These are phyloP conservation scores for Cladophialophora chaetospira DNA, from an alignment of 2,329 filamentous ascomycete genomes.

Conservation along the genomic window DNA sequence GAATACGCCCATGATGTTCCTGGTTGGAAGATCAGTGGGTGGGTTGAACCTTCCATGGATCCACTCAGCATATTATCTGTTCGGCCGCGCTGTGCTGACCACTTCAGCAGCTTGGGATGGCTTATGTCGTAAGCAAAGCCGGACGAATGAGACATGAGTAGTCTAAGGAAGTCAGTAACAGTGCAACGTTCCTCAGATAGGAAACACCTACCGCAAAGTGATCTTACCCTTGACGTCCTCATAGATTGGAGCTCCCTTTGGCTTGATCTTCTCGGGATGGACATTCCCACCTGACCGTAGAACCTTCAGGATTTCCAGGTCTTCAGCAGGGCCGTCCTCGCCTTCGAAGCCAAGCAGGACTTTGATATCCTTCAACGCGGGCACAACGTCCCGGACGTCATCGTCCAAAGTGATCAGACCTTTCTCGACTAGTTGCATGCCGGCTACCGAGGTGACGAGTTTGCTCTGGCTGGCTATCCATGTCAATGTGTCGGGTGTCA, in stretches of 20 bases:
- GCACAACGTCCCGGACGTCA: constrained; percentile 49
- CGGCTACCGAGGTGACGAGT: constrained; percentile 54
- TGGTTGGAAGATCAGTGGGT: constrained; percentile 58
- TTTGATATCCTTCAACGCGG: constrained; percentile 51
- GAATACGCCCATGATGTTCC: constrained; percentile 56
- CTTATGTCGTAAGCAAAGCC: constrained; percentile 18
- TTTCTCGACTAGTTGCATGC: constrained; percentile 58
- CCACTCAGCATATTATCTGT: constrained; percentile 33
- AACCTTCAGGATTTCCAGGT: not conserved
- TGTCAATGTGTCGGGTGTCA: constrained; percentile 26
- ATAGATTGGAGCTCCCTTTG: constrained; percentile 8
- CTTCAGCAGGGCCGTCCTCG: not conserved
- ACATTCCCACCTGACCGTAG: not conserved
- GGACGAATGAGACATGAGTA: constrained; percentile 18
- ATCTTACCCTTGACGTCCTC: constrained; percentile 21
- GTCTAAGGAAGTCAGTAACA: constrained; percentile 36
- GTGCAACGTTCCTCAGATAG: not conserved
- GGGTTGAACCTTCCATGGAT: constrained; percentile 33
- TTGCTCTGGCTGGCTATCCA: constrained; percentile 39
- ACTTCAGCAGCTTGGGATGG: constrained; percentile 16
- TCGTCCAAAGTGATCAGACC: constrained; percentile 51
- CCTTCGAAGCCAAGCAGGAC: constrained; percentile 36
- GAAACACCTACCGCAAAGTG: constrained; percentile 6
- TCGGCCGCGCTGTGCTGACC: constrained; percentile 9
- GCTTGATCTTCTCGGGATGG: constrained; percentile 10